Base-by-base conservation (phyloP, 805 yeast species). In the Ogataea nakhonphanomensis region DNA sequence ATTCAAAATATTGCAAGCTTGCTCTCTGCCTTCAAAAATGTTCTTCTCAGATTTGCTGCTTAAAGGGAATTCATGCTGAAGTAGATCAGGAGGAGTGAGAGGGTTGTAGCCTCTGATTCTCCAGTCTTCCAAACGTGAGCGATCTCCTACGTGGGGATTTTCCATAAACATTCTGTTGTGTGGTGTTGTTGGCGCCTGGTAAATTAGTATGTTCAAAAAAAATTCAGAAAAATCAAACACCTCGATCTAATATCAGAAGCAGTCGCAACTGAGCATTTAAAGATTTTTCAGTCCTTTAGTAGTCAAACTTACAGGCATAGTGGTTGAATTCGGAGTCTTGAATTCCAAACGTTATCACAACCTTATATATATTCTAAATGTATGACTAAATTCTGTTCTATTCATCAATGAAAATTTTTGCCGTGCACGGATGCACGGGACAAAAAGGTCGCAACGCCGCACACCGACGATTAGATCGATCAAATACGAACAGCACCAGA, bases 61-160 rank as follows among this genome's bases (percentile, higher is more conserved):
- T 33, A 88, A 75, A 30, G 87, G 91, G 60, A 73, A 73, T 64
- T 91, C 96, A 51, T 83, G 85, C 66, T 90, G 96, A 29, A 91
- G 75, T 42, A 90, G 73, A 58, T 87, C 96, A 21, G 99, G 98
- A 9, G 98, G 86, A n/a, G 95, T 84, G 48, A 91, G 73, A 15
- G 98, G 98, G 59, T 89, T 91, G 74, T 91, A 91, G 29, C 97
- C 98, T 30, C 76, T 70, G 54, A 84, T 80, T 68, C 87, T 73
- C 81, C 83, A 79, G 59, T 82, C 88, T 64, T 82, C 88, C 57
- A 81, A 61, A 47, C 91, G 76, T 46, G 76, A 59, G 61, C 95
- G 78, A 67, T 89, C 95, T 40, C 96, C 97, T 39, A 81, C 73
- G 62, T 86, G 75, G 24, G 82, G 84, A 72, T 89, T 89, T 57